Base-by-base conservation (phyloP, 345 rosid genomes). In the Hibiscus syriacus region DNA sequence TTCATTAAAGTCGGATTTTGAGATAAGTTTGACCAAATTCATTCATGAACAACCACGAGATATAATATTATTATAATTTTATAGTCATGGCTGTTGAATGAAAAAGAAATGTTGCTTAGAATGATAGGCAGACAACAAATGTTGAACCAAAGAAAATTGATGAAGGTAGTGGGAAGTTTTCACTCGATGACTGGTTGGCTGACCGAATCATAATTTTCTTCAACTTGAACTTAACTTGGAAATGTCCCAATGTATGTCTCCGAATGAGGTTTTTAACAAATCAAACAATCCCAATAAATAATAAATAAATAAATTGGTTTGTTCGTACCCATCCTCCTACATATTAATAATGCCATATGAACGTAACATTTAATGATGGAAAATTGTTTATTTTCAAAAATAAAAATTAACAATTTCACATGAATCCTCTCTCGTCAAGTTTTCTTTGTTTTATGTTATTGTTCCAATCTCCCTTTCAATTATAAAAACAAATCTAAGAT, bases 311-410 rank as follows among this genome's bases (percentile, higher is more conserved):
- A 29, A 29, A 29, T 29, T 2, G n/a, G 32, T 29, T 29, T 13
- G 50, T 17, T 16, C 50, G 16, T 45, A 45, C 19, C 16, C 46
- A 11, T 12, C 5, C 17, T 53, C 29, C 5, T 10, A 22, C 25
- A 4, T 54, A 54, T 54, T 23, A 16, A 69, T 10, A 20, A 52
- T 56, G 58, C 55, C 56, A 52, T 22, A 50, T 41, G 76, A 75
- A 39, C 70, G 74, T 73, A 67, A 70, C 73, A 8, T 67, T 19
- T 57, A 27, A 59, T 63, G 76, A 70, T 64, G 55, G 16, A 36
- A 70, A 75, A 27, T 26, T 16, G 22, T 67, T 17, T 16, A 22
- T 20, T 52, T 23, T n/a, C 4, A 16, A 11, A 19, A 20, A 49
- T 7, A 8, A 10, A 12, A 13, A 11, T 52, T 0, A 41, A 63